phyloP scores from a whole-genome alignment of 169 alveolate genomes.

The Plasmodium berghei region DNA sequence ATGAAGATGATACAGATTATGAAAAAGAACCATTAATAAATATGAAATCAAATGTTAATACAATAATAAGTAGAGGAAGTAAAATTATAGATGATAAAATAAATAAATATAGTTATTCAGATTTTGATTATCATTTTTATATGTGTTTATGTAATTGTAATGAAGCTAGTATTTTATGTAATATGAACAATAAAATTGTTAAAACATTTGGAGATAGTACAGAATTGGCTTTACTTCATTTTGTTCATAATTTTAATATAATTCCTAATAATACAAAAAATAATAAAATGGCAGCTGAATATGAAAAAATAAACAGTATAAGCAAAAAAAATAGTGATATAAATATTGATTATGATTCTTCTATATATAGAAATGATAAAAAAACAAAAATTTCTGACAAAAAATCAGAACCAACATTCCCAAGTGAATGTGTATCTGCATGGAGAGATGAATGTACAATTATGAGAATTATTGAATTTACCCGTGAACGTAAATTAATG shows the following conservation, averaged over 20 bases:
- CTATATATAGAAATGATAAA: background rate
- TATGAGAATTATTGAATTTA: slow-evolving; percentile 92
- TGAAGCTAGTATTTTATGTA: slow-evolving; percentile 67
- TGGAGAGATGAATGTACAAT: slow-evolving; percentile 47
- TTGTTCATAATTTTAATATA: slow-evolving; percentile 67
- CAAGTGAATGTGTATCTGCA: slow-evolving; percentile 48
- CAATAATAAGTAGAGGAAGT: slow-evolving; percentile 70
- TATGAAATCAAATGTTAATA: slow-evolving; percentile 41
- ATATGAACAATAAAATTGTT: slow-evolving; percentile 25
- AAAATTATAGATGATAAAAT: slow-evolving; percentile 70
- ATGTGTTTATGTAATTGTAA: slow-evolving; percentile 67
- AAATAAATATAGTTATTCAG: slow-evolving; percentile 49
- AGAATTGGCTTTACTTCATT: slow-evolving; percentile 63
- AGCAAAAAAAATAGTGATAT: background rate
- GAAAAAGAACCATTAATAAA: slow-evolving; percentile 10
- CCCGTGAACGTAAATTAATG: slow-evolving; percentile 97
- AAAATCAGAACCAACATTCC: background rate
- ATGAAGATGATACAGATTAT: background rate
- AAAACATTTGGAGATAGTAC: slow-evolving; percentile 77
- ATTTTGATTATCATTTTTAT: slow-evolving; percentile 45
- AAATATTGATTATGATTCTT: background rate
- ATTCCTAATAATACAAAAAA: slow-evolving; percentile 18
- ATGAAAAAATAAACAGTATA: slow-evolving; percentile 44
- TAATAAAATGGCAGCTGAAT: slow-evolving; percentile 48
- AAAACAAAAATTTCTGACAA: background rate